A percentile compares a stretch with the other conserved stretches of the same genome.
These are phyloP conservation scores for Saccharomyces hybrid DNA, from an alignment of 1,139 yeast genomes.

Conservation along the genomic window DNA sequence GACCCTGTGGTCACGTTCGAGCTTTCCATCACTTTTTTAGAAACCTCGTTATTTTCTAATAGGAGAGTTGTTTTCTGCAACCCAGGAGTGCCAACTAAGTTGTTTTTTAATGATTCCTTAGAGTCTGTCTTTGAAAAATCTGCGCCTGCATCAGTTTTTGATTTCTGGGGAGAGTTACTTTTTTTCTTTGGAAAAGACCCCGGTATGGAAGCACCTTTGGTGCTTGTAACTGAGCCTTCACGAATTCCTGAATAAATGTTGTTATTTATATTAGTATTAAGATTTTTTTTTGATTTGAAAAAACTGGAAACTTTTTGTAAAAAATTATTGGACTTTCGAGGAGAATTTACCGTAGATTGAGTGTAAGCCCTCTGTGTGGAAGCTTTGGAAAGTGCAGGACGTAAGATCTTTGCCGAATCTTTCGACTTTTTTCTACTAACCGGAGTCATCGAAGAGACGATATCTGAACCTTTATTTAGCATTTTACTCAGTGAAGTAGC, in stretches of 20 bases:
- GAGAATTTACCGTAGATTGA: background rate
- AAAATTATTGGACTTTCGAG: background rate
- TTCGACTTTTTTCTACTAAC: conserved; percentile 2
- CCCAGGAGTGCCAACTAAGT: background rate
- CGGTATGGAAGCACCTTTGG: background rate
- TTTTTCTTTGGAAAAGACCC: conserved; percentile 1
- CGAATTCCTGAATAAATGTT: background rate
- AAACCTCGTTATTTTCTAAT: background rate
- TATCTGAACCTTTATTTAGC: conserved; percentile 11
- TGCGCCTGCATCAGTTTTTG: background rate
- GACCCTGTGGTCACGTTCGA: background rate
- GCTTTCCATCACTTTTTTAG: conserved; percentile 2
- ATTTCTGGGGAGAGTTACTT: background rate
- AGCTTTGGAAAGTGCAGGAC: background rate
- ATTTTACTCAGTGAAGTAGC: conserved; percentile 11
- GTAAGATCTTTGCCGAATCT: background rate
- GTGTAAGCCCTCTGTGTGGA: background rate
- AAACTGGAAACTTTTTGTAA: background rate
- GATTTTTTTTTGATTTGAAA: background rate
- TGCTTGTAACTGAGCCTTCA: background rate
- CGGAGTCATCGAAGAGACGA: conserved; percentile 3
- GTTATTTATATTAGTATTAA: background rate
- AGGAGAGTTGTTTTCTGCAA: too few relatives aligned
- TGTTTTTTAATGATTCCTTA: background rate
- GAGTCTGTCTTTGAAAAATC: background rate